Conservation (phyloP, 176 grass and related monocot species). For the Carex myosuroides region DNA sequence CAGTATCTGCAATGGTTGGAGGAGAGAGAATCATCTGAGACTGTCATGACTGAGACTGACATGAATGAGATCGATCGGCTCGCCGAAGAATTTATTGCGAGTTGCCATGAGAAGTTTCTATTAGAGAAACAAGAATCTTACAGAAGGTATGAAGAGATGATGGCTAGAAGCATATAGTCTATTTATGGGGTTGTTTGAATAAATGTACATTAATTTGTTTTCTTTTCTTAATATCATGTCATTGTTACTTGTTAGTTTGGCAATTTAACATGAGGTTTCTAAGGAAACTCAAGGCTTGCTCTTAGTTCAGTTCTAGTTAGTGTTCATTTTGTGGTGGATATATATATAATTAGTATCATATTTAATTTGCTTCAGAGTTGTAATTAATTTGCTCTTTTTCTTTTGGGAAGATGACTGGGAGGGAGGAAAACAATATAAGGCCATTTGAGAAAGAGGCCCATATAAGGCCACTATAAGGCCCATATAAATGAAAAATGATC, state of each 20-base stretch:
- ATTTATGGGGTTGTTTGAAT: not conserved
- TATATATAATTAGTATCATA: not conserved
- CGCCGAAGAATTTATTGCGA: slow-evolving; percentile 72
- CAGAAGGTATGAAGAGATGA: slow-evolving; percentile 75
- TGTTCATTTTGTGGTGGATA: not conserved
- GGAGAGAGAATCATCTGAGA: slow-evolving; percentile 26
- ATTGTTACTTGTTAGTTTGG: not conserved
- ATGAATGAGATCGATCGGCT: slow-evolving; percentile 70
- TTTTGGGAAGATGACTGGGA: not conserved
- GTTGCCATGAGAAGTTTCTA: slow-evolving; percentile 57
- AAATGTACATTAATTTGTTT: not conserved
- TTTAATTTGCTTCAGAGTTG: not conserved
- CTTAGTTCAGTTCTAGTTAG: not conserved
- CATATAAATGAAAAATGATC: not conserved
- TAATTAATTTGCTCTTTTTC: not conserved
- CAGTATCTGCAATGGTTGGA: slow-evolving; percentile 52
- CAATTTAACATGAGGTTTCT: slow-evolving; percentile 1
- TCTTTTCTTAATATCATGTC: not conserved
- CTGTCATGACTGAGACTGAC: not conserved
- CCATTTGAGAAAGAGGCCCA: no score
- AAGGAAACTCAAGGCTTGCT: not conserved
- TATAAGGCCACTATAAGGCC: no score
- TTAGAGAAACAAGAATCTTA: slow-evolving; percentile 97
- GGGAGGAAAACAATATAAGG: no score
- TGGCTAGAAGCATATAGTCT: slow-evolving; percentile 42